These are phyloP conservation scores for Croton laevigatus DNA, from an alignment of 441 rosid species.

Conservation along the genomic window DNA sequence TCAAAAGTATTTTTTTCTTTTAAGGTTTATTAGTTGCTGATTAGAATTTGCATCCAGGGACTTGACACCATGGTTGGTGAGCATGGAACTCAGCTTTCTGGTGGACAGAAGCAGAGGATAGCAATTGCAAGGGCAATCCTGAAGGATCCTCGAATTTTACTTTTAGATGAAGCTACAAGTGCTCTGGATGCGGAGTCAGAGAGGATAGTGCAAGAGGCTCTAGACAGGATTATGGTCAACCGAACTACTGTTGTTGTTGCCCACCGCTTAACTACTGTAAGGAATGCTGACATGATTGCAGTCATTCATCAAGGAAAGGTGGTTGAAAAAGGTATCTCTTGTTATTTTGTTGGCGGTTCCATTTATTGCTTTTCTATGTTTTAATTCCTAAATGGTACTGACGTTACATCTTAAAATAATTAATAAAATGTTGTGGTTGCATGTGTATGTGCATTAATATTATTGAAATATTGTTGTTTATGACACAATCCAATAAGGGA, in stretches of 20 bases:
- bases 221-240: conserved; percentile 72
- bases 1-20: background rate
- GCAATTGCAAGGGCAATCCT: conserved; percentile 86
- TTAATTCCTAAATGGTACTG: background rate
- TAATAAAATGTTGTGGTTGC: background rate
- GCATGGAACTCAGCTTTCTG: conserved; percentile 86
- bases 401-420: background rate
- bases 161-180: conserved; percentile 86
- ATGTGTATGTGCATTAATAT: background rate
- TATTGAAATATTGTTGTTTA: background rate
- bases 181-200: conserved; percentile 86
- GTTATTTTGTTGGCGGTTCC: background rate
- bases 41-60: conserved; percentile 37
- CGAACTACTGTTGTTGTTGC: conserved; percentile 79
- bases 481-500: conserved; percentile 4
- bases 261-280: conserved; percentile 72
- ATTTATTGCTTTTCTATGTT: background rate
- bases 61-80: conserved; percentile 84
- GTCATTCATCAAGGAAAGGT: conserved; percentile 76
- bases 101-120: conserved; percentile 92
- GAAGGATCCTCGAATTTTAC: conserved; percentile 72
- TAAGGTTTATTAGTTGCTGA: background rate
- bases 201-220: conserved; percentile 73
- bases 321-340: conserved; percentile 59
- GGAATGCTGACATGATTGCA: conserved; percentile 62